Evolutionary conservation across 768 basidiomycete species (phyloP).

Genomic region (Mycena vitilis): DNA sequence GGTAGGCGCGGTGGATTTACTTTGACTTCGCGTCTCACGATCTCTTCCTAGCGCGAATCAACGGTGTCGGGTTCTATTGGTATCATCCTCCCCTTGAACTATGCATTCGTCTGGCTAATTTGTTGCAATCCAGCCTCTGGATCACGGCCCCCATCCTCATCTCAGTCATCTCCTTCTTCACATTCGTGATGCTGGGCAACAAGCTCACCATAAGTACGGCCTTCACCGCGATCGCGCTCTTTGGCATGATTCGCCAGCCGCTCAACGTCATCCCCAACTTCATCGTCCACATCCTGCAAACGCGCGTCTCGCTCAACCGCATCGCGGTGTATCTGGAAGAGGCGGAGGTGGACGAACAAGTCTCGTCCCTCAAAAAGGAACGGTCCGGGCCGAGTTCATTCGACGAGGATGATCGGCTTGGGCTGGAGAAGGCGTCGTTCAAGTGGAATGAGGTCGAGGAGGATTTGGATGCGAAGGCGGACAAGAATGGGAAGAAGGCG

Average conservation of each 20-base stretch:
- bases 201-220: slow-evolving; percentile 83
- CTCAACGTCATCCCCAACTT: slow-evolving; percentile 73
- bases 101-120: neutral
- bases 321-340: slow-evolving; percentile 77
- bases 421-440: slow-evolving; percentile 68
- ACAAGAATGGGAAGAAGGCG: slow-evolving; percentile 34
- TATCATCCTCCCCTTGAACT: neutral
- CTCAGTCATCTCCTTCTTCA: slow-evolving; percentile 79
- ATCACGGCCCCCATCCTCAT: slow-evolving; percentile 54
- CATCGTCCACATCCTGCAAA: slow-evolving; percentile 81
- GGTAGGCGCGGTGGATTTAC: slow-evolving; percentile 48
- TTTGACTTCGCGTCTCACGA: too few relatives aligned
- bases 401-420: slow-evolving; percentile 57
- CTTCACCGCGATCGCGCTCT: slow-evolving; percentile 90
- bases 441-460: slow-evolving; percentile 67
- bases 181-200: slow-evolving; percentile 77
- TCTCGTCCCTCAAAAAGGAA: slow-evolving; percentile 69
- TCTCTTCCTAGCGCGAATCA: neutral
- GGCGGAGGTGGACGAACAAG: slow-evolving; percentile 67
- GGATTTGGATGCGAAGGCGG: slow-evolving; percentile 22
- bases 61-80: neutral
- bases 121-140: neutral
- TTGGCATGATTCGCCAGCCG: slow-evolving; percentile 76
- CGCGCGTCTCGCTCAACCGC: slow-evolving; percentile 75
- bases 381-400: slow-evolving; percentile 33